Base-by-base conservation (phyloP, 192 early-diverging fungal genomes). In the Entophlyctis luteolus region DNA sequence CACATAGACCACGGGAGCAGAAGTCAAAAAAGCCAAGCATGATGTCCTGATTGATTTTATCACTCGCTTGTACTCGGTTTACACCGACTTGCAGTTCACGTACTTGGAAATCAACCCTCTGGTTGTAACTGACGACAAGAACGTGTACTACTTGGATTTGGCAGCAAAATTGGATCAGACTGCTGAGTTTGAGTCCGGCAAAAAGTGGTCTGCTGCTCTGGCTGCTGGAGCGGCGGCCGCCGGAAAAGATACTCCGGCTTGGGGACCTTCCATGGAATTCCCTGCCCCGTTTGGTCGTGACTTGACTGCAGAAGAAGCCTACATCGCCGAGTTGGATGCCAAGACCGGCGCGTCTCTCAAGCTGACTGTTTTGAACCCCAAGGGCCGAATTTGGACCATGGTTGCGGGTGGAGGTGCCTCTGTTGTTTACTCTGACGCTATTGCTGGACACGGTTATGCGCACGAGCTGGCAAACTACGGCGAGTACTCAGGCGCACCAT, bases 31-130 rank as follows among this genome's bases (percentile, higher is more conserved):
- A 32, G 74, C 76, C 59, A 78, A 93, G 78, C 78, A 81, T 35
- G 87, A 89, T 54, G 87, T 87, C 33, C 79, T 98, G 57, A 87
- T 93, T 34, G 89, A 94, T 29, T 98, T 98, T 70, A 89, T 97
- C 63, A 86, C 86, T 59, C 90, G 91, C 53, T 86, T 98, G 42
- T 96, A 97, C 75, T 82, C 92, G 38, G 93, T 98, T 59, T 98
- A 97, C 80, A 81, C 94, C 55, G 93, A 97, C 62, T 86, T 97
- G 32, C 91, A 98, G 77, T 98, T 96, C 77, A 98, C 96, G 32
- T 98, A 98, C 75, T 91, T 98, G 67, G 96, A 98, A 79, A 98
- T 98, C 87, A 98, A 98, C 81, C 96, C 96, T 32, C 84, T 98
- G 59, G 96, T 98, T 2, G 96, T 98, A 48, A 80, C 93, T 52